phyloP scores from a whole-genome alignment of 2,329 filamentous ascomycete genomes.

The Thelonectria discophora region DNA sequence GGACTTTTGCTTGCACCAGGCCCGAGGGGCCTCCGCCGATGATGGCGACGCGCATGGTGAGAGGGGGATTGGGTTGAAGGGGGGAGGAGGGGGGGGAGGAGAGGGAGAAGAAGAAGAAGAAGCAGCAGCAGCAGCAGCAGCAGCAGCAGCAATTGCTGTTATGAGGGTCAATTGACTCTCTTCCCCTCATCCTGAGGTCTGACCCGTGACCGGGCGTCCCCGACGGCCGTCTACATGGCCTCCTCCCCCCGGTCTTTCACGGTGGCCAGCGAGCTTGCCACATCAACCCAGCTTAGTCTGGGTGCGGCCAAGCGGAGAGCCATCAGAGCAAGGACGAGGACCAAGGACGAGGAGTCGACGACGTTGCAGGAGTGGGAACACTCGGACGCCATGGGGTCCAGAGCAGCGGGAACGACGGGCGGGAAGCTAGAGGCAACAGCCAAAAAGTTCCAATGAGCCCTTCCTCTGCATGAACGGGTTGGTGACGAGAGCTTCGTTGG shows the following conservation, averaged over 20 bases:
- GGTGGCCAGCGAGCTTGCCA: slow-evolving; percentile 3
- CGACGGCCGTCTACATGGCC: neutral
- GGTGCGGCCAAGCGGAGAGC: neutral
- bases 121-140: too few species aligned
- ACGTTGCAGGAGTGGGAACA: neutral
- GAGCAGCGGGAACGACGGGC: too few species aligned
- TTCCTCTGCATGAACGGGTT: too few species aligned
- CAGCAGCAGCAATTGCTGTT: too few species aligned
- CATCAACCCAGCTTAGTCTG: slow-evolving; percentile 11
- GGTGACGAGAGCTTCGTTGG: too few species aligned
- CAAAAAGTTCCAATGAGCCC: too few species aligned
- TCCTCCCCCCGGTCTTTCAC: neutral
- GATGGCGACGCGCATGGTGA: slow-evolving; percentile 47
- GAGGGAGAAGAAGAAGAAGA: too few species aligned
- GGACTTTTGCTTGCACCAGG: slow-evolving; percentile 51
- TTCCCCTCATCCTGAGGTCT: neutral
- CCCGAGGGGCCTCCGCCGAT: slow-evolving; percentile 53
- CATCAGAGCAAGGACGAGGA: neutral
- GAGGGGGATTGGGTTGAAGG: too few species aligned
- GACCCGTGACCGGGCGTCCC: slow-evolving; percentile 1
- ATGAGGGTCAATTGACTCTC: slow-evolving; percentile 14
- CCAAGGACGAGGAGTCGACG: slow-evolving; percentile 2
- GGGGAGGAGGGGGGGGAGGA: too few species aligned
- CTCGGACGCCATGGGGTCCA: too few species aligned
- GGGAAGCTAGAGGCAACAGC: too few species aligned